A percentile compares a stretch with the other conserved stretches of the same genome.
Evolutionary conservation across 164 flowering plant species (phyloP).

Genomic region (Piper longum): DNA sequence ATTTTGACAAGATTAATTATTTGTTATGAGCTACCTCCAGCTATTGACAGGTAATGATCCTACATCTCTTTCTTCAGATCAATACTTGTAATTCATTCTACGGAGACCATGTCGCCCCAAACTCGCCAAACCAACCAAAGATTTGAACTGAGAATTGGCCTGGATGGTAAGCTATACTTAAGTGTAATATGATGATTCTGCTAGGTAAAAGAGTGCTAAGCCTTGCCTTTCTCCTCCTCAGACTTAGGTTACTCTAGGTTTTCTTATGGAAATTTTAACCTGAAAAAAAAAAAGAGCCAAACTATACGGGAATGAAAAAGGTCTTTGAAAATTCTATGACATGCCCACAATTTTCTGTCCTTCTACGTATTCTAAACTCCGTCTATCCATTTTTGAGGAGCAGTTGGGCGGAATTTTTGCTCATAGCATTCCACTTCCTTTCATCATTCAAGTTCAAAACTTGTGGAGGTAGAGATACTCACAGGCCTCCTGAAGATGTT

Average conservation of each 20-base stretch:
- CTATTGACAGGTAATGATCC: background rate
- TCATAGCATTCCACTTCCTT: background rate
- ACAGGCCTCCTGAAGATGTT: slow-evolving; percentile 89
- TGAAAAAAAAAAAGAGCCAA: no score
- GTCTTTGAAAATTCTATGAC: no score
- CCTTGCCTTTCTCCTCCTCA: background rate
- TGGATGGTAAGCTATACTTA: slow-evolving; percentile 64
- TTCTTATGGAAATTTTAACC: no score
- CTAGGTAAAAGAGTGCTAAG: background rate
- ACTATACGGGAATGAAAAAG: no score
- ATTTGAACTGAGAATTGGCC: slow-evolving; percentile 99
- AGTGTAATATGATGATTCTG: background rate
- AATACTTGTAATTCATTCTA: slow-evolving; percentile 95
- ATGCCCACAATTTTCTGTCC: no score
- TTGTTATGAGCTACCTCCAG: background rate
- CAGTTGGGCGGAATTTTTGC: background rate
- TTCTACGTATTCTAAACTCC: no score
- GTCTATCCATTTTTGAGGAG: background rate
- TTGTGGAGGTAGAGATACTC: slow-evolving; percentile 81
- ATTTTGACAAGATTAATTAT: no score
- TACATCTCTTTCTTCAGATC: slow-evolving; percentile 43
- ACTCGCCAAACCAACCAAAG: slow-evolving; percentile 66
- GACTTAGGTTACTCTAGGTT: no score
- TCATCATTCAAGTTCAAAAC: slow-evolving; percentile 67
- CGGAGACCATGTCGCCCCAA: slow-evolving; percentile 77